Evolutionary conservation across 1,284 basidiomycete genomes (phyloP).

Genomic region (Marasmius tenuissimus): DNA sequence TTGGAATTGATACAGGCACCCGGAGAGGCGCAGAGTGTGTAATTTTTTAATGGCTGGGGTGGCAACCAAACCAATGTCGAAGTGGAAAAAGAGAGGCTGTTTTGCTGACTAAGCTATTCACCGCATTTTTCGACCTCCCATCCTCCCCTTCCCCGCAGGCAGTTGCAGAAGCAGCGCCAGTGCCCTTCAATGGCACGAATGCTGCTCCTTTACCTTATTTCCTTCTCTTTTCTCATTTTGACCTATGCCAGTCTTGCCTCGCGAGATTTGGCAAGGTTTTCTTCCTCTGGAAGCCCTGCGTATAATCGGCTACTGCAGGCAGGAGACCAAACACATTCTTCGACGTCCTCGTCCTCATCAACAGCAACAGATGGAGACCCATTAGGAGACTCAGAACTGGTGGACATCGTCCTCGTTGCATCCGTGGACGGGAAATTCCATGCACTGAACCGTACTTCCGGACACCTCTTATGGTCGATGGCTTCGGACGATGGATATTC

Average conservation of each 20-base stretch:
- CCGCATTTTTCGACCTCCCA: not conserved
- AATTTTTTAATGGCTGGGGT: too few relatives aligned
- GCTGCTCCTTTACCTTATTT: not conserved
- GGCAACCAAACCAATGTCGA: too few relatives aligned
- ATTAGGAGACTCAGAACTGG: constrained; percentile 50
- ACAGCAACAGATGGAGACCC: constrained; percentile 3
- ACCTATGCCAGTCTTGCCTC: not conserved
- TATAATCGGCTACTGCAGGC: not conserved
- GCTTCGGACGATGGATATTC: constrained; percentile 35
- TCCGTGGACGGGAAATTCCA: constrained; percentile 91
- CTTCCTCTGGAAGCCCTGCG: not conserved
- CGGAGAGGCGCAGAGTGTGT: too few relatives aligned
- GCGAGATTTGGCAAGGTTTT: not conserved
- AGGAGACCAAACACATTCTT: not conserved
- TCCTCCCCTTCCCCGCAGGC: not conserved
- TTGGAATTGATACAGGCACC: too few relatives aligned
- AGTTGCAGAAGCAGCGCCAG: not conserved
- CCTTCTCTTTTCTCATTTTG: not conserved
- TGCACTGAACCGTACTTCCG: constrained; percentile 80
- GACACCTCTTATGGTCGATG: constrained; percentile 81
- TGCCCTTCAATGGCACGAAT: constrained; percentile 1
- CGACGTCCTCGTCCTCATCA: not conserved
- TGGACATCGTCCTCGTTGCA: constrained; percentile 81
- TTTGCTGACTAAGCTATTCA: not conserved
- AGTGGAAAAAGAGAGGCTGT: too few relatives aligned